Conservation (phyloP, 371 early-diverging fungal genomes). For the Funneliformis caledonium region DNA sequence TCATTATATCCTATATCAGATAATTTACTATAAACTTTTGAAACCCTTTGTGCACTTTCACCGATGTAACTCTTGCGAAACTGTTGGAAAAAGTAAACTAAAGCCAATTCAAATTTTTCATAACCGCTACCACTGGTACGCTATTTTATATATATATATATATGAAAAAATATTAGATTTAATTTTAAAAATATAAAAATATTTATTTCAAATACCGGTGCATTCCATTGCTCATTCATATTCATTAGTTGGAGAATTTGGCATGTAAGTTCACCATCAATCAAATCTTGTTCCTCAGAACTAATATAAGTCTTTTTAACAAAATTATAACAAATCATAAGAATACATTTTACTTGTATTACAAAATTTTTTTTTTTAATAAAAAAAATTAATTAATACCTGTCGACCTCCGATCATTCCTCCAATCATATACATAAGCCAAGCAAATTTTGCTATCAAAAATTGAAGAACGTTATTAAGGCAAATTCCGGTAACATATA, state of each 20-base stretch:
- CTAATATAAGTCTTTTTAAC: slow-evolving; percentile 59
- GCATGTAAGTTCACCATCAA: slow-evolving; percentile 68
- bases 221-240: slow-evolving; percentile 52
- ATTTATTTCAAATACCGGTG: slow-evolving; percentile 17
- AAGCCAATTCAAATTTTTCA: slow-evolving; percentile 73
- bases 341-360: neutral
- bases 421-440: slow-evolving; percentile 82
- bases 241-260: slow-evolving; percentile 65
- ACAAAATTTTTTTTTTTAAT: neutral
- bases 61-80: slow-evolving; percentile 83
- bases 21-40: slow-evolving; percentile 65
- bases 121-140: slow-evolving; percentile 53
- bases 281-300: slow-evolving; percentile 65
- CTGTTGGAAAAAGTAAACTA: slow-evolving; percentile 76
- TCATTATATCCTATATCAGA: slow-evolving; percentile 64
- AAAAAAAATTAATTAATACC: slow-evolving; percentile 49
- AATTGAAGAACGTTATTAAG: neutral
- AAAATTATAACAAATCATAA: neutral
- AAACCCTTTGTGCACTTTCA: slow-evolving; percentile 55
- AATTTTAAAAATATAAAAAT: neutral
- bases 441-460: slow-evolving; percentile 67
- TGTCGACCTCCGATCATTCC: slow-evolving; percentile 67
- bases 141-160: slow-evolving; percentile 43
- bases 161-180: slow-evolving; percentile 43
- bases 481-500: neutral